Evolutionary conservation across 176 grass and related monocot species (phyloP).

Genomic region (Sorghum bicolor): DNA sequence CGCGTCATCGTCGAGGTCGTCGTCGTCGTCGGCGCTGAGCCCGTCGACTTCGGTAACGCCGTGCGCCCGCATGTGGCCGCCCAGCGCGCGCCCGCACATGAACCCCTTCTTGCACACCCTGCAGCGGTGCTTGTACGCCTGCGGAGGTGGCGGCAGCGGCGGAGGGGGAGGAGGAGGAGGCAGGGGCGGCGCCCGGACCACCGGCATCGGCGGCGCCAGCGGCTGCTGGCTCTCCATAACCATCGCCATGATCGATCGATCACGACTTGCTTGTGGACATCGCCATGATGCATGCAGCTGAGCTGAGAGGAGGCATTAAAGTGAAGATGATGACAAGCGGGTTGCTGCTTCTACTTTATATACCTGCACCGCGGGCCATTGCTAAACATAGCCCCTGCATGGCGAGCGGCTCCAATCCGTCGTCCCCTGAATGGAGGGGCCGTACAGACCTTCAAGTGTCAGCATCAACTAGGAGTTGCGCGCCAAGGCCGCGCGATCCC

Average conservation of each 20-base stretch:
- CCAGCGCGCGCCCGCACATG: constrained; percentile 63
- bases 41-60: constrained; percentile 49
- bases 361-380: neutral
- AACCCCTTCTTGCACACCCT: constrained; percentile 86
- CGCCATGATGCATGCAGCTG: constrained; percentile 27
- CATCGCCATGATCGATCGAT: constrained; percentile 44
- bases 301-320: neutral
- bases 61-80: constrained; percentile 87
- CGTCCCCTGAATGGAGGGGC: neutral
- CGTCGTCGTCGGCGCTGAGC: neutral
- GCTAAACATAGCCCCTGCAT: constrained; percentile 41
- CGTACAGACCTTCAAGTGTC: neutral
- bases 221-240: constrained; percentile 48
- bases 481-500: constrained; percentile 12
- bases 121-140: constrained; percentile 59
- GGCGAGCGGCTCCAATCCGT: neutral
- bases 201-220: neutral
- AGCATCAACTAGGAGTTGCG: constrained; percentile 4
- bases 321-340: neutral
- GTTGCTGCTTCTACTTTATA: neutral
- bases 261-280: constrained; percentile 2
- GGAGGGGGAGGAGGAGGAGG: neutral
- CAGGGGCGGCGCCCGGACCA: neutral
- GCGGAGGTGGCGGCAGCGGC: neutral
- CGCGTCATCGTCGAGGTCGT: constrained; percentile 7